Evolutionary conservation across 2,329 filamentous ascomycete species (phyloP).

Genomic region (Calonectria hawksworthii): DNA sequence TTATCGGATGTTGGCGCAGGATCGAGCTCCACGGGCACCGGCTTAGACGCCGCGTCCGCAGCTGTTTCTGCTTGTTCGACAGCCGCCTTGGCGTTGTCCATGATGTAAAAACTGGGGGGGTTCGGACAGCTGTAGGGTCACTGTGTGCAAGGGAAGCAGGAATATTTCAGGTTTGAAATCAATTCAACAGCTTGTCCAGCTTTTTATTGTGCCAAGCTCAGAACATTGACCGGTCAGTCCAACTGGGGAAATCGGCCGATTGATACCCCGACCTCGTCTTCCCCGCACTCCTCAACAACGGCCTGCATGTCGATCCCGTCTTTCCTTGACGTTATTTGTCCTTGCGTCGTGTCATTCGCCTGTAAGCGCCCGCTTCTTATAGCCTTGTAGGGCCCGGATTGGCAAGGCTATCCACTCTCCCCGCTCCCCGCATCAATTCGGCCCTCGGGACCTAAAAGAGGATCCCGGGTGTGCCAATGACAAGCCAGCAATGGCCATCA

Average conservation of each 20-base stretch:
- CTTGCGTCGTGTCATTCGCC: background rate
- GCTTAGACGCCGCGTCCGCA: background rate
- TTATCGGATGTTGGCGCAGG: background rate
- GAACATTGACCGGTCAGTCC: background rate
- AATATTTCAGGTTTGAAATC: background rate
- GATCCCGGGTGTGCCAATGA: background rate
- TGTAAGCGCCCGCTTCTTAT: slow-evolving; percentile 1
- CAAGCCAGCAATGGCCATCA: background rate
- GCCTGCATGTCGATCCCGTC: slow-evolving; percentile 4
- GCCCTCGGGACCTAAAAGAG: slow-evolving; percentile 4
- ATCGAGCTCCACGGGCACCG: background rate
- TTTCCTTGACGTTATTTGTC: background rate
- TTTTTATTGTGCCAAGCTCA: background rate
- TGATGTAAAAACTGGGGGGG: background rate
- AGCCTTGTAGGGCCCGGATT: background rate
- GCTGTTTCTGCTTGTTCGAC: slow-evolving; percentile 3
- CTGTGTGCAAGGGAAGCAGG: background rate
- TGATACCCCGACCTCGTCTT: background rate
- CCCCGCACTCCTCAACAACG: slow-evolving; percentile 4
- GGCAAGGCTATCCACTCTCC: slow-evolving; percentile 11
- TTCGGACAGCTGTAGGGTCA: background rate
- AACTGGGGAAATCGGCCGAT: slow-evolving; percentile 12
- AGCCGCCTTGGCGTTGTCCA: background rate
- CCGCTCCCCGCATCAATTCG: slow-evolving; percentile 1
- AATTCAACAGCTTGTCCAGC: background rate